phyloP scores from a whole-genome alignment of 805 yeast species.

The Kregervanrija delftensis region DNA sequence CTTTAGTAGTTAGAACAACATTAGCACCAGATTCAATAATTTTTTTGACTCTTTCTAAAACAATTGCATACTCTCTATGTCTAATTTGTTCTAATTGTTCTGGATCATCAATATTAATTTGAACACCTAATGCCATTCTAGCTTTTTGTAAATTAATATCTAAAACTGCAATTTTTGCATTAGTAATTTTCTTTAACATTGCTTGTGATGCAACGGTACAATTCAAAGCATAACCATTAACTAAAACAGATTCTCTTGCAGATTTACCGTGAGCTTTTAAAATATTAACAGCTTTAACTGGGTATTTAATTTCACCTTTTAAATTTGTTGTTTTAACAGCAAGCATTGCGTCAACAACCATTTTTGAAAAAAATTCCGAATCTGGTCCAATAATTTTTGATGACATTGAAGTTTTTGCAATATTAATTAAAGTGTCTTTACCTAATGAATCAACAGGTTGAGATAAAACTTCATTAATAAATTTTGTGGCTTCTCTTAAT shows the following conservation, averaged over 20 bases:
- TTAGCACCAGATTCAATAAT: constrained; percentile 86
- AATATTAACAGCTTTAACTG: constrained; percentile 94
- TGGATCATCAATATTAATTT: constrained; percentile 94
- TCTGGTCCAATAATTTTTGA: constrained; percentile 94
- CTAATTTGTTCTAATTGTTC: constrained; percentile 84
- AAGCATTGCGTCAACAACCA: constrained; percentile 93
- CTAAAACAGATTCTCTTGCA: constrained; percentile 74
- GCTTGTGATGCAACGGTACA: constrained; percentile 98
- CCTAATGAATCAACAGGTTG: constrained; percentile 74
- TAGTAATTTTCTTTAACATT: constrained; percentile 66
- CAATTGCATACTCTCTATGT: constrained; percentile 80
- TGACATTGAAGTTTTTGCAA: constrained; percentile 96
- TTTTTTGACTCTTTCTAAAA: constrained; percentile 74
- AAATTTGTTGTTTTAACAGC: constrained; percentile 88
- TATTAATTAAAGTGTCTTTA: constrained; percentile 77
- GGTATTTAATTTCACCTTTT: constrained; percentile 86
- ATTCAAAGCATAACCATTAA: constrained; percentile 92
- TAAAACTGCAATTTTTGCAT: constrained; percentile 79
- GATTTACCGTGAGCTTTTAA: constrained; percentile 97
- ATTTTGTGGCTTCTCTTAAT: constrained; percentile 80
- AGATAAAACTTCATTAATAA: constrained; percentile 78
- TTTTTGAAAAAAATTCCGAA: constrained; percentile 77
- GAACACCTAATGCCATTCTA: constrained; percentile 97
- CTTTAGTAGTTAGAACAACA: constrained; percentile 88
- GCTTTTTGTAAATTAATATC: constrained; percentile 94